Evolutionary conservation across 139 green algal genomes (phyloP).

Genomic region (Micractinium sp.): DNA sequence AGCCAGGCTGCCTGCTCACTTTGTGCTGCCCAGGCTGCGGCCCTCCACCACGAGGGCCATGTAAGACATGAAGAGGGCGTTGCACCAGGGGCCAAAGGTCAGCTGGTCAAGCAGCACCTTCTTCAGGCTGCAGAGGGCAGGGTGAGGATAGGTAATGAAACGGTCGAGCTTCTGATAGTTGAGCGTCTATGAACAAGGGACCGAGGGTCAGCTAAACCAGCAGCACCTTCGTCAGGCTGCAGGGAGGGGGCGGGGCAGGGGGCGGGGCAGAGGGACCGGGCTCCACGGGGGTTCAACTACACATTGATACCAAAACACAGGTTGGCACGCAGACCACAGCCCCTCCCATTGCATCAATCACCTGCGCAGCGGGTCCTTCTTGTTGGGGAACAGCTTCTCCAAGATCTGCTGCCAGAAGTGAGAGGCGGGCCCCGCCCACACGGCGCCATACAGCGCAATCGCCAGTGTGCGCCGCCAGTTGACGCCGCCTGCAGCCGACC

Average conservation of each 20-base stretch:
- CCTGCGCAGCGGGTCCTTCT: slow-evolving; percentile 11
- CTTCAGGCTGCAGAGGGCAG: neutral
- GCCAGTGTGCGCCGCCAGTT: slow-evolving; percentile 39
- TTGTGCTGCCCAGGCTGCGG: neutral
- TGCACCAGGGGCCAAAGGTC: slow-evolving; percentile 37
- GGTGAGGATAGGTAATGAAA: neutral
- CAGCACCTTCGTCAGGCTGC: neutral
- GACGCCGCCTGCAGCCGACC: neutral
- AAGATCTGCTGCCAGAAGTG: slow-evolving; percentile 49
- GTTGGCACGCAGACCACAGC: no score
- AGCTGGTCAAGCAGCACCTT: slow-evolving; percentile 41
- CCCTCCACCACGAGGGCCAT: slow-evolving; percentile 28
- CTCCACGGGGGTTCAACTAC: no score
- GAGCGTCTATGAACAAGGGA: neutral
- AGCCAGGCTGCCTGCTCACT: neutral
- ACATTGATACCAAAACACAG: no score
- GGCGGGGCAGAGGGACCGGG: no score
- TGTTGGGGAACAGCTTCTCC: slow-evolving; percentile 38
- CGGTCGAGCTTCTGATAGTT: no score
- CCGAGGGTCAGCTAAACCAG: neutral
- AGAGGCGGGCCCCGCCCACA: slow-evolving; percentile 25
- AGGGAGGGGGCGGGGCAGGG: neutral
- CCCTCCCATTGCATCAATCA: neutral
- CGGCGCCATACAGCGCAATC: slow-evolving; percentile 30
- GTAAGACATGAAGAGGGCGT: slow-evolving; percentile 38